Evolutionary conservation across 805 yeast species (phyloP), one percentile per base, ranked within the genome.

Genomic region (Candida orba): DNA sequence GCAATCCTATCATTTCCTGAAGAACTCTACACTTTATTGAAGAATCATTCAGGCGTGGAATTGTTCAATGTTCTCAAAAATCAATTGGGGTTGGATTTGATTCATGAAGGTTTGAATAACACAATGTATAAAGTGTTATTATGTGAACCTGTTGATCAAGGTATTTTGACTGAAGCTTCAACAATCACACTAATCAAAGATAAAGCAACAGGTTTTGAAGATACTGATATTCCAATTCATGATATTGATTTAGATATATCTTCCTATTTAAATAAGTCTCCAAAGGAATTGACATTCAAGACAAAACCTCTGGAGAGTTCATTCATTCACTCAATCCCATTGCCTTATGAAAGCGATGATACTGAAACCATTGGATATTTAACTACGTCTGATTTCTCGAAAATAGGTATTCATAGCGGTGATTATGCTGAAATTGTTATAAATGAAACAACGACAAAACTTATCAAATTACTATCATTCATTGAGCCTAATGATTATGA

Each of bases 61-160:
- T 41, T 58, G 9, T 34, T 40, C 6, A 18, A 39, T 0, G 33
- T 50, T 2, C 40, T 58, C 32, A 44, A 27, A 8, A 39, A 39
- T 2, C 40, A 34, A 8, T 29, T 50, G 27, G 45, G 47, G 6
- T n/a, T 49, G 23, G 43, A 45, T 9, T 18, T 52, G 4, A 37
- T 53, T 4, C 51, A 51, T 35, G 56, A 52, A 34, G 56, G 57
- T 20, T 54, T 53, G 36, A 25, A 15, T 13, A 31, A 25, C 38
- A 44, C 14, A 30, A 29, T 25, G 84, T 84, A 18, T 37, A 53
- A 55, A 7, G 71, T 86, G 3, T 52, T 75, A 4, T 70, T 80
- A 22, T 77, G 88, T 57, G 95, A 85, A 52, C 95, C 95, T 0
- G 70, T 77, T 3, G 76, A 73, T 35, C 95, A 85, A 57, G 95